A percentile compares a stretch with the other conserved stretches of the same genome.
phyloP scores from a whole-genome alignment of 2,329 filamentous ascomycete genomes.

The Calonectria pteridis region DNA sequence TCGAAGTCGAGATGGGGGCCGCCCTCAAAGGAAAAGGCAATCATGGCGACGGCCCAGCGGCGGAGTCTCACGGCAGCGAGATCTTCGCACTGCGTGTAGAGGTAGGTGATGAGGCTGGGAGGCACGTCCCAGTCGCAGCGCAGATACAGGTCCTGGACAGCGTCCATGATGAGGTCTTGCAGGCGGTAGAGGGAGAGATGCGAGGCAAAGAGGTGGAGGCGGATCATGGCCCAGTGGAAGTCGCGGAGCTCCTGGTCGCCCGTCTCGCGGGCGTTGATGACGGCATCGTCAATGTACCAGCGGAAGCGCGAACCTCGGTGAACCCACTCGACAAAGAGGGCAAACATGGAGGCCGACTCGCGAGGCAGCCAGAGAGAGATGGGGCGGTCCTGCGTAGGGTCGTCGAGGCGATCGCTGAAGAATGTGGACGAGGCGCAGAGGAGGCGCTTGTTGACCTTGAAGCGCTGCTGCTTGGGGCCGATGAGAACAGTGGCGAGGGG shows the following conservation, averaged over 20 bases:
- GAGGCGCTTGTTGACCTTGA: constrained; percentile 58
- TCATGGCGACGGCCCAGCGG: constrained; percentile 72
- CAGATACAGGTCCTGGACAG: constrained; percentile 70
- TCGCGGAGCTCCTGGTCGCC: constrained; percentile 49
- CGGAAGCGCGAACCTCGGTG: constrained; percentile 59
- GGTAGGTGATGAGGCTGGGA: constrained; percentile 62
- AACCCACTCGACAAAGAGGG: constrained; percentile 66
- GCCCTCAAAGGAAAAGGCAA: constrained; percentile 65
- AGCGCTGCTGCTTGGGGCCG: constrained; percentile 56
- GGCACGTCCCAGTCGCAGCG: constrained; percentile 70
- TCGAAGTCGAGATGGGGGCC: constrained; percentile 49
- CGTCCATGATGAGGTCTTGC: constrained; percentile 70
- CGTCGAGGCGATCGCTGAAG: constrained; percentile 61
- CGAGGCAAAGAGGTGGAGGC: constrained; percentile 69
- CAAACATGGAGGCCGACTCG: constrained; percentile 65
- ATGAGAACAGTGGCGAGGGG: constrained; percentile 55
- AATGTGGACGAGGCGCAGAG: constrained; percentile 62
- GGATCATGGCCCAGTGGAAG: constrained; percentile 68
- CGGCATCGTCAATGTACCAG: constrained; percentile 56
- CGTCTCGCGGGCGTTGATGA: constrained; percentile 48
- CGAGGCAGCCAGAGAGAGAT: constrained; percentile 57
- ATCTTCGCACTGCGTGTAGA: constrained; percentile 67
- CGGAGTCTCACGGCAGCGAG: constrained; percentile 64
- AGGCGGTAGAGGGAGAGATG: constrained; percentile 62
- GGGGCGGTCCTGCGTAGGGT: constrained; percentile 43